These are phyloP conservation scores for Apiotrichum montevideense DNA, from an alignment of 1,284 basidiomycete species.

Conservation along the genomic window DNA sequence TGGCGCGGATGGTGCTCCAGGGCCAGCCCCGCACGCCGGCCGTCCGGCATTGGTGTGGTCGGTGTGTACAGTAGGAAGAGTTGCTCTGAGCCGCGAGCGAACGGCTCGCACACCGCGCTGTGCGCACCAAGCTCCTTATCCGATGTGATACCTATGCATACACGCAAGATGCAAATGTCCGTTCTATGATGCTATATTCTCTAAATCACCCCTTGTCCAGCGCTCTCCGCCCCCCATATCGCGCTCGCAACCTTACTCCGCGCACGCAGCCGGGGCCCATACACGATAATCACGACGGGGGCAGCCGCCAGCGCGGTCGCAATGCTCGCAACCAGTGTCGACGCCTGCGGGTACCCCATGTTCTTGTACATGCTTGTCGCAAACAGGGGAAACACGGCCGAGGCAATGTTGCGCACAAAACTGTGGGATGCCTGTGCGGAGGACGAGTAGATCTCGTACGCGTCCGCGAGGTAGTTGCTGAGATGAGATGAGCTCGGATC, in stretches of 20 bases:
- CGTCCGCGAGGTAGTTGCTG: constrained; percentile 42
- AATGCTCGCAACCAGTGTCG: constrained; percentile 39
- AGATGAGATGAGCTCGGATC: background rate
- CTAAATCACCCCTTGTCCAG: background rate
- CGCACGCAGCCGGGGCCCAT: constrained; percentile 36
- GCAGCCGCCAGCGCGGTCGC: constrained; percentile 35
- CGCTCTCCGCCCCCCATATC: background rate
- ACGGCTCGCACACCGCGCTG: too few species aligned
- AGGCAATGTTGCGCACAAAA: constrained; percentile 40
- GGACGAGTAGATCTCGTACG: constrained; percentile 43
- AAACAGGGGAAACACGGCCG: constrained; percentile 40
- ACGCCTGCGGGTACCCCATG: constrained; percentile 40
- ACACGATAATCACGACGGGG: constrained; percentile 40
- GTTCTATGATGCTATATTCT: too few species aligned
- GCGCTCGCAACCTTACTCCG: constrained; percentile 40
- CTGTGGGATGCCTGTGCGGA: constrained; percentile 46
- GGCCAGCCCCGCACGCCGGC: too few species aligned
- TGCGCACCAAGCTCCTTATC: too few species aligned
- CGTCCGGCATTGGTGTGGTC: too few species aligned
- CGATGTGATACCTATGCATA: too few species aligned
- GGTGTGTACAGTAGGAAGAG: too few species aligned
- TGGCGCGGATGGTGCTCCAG: too few species aligned
- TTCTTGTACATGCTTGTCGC: constrained; percentile 35
- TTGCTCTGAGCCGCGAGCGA: too few species aligned
- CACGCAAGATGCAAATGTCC: too few species aligned